phyloP scores from a whole-genome alignment of 139 green algal genomes.

The Desmodesmus armatus region DNA sequence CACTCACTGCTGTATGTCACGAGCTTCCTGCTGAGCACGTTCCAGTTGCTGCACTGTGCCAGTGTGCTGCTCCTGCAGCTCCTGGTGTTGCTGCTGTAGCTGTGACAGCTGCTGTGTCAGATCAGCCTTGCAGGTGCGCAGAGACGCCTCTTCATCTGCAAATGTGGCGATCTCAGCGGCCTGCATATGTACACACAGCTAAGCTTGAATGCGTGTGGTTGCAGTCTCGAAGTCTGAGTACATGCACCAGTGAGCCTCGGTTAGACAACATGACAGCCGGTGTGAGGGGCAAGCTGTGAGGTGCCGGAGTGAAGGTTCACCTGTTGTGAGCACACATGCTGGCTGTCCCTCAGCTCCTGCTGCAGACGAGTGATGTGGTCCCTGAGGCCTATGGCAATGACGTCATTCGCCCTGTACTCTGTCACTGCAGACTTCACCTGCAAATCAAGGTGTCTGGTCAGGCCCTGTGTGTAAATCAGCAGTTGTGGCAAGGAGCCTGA shows the following conservation, averaged over 20 bases:
- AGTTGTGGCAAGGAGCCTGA: no score
- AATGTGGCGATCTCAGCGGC: background rate
- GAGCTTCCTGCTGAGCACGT: background rate
- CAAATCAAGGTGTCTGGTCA: no score
- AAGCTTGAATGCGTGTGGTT: no score
- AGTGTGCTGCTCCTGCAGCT: background rate
- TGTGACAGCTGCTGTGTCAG: conserved; percentile 4
- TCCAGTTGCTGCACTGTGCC: background rate
- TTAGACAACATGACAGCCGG: no score
- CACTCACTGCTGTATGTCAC: conserved; percentile 16
- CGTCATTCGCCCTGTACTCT: conserved; percentile 36
- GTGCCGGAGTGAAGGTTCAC: no score
- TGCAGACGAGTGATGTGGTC: conserved; percentile 15
- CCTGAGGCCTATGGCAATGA: conserved; percentile 21
- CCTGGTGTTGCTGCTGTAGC: conserved; percentile 34
- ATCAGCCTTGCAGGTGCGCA: background rate
- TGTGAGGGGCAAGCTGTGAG: no score
- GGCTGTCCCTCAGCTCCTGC: conserved; percentile 21
- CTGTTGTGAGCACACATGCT: conserved; percentile 8
- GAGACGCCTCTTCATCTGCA: background rate
- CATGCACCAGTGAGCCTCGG: no score
- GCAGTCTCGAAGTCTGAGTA: no score
- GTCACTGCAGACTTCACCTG: background rate
- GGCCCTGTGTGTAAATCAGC: no score
- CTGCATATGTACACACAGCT: conserved; percentile 18